A percentile compares a stretch with the other conserved stretches of the same genome.
Evolutionary conservation across 257 asterid genomes (phyloP).

Genomic region (Ballota nigra): DNA sequence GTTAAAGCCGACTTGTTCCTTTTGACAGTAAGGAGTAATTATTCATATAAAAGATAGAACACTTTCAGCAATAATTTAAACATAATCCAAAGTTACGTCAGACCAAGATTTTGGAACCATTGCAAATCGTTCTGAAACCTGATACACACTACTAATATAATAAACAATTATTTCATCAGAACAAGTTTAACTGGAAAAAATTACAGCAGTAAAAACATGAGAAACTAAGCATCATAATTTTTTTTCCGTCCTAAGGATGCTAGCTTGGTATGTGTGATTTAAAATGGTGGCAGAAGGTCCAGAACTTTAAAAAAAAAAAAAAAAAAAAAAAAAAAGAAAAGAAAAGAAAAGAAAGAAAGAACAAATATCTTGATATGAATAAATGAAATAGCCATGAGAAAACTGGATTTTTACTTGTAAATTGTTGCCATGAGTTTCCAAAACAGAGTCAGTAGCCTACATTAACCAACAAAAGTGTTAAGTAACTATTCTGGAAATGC

Average conservation of each 20-base stretch:
- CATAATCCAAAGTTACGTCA: background rate
- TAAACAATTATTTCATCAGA: background rate
- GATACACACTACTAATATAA: background rate
- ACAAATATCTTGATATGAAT: background rate
- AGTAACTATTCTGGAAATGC: background rate
- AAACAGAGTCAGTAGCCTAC: slow-evolving; percentile 17
- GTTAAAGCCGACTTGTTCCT: background rate
- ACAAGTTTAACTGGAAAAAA: background rate
- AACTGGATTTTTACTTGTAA: slow-evolving; percentile 22
- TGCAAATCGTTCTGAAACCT: slow-evolving; percentile 7
- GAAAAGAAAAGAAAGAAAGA: too few species aligned
- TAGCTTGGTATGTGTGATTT: background rate
- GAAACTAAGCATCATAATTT: background rate
- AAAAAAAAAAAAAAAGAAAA: too few species aligned
- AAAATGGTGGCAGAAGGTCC: background rate
- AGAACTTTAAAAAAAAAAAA: too few species aligned
- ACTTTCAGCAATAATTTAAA: background rate
- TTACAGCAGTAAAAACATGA: background rate
- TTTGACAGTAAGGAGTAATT: background rate
- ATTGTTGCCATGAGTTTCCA: slow-evolving; percentile 1
- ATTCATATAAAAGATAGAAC: background rate
- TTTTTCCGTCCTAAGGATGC: background rate
- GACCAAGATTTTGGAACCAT: background rate
- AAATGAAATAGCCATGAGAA: background rate
- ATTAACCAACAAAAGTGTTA: slow-evolving; percentile 13